Percentiles rank a stretch among this genome's conserved stretches.
Conservation (phyloP, 1,284 basidiomycete species). For the Heterobasidion irregulare region DNA sequence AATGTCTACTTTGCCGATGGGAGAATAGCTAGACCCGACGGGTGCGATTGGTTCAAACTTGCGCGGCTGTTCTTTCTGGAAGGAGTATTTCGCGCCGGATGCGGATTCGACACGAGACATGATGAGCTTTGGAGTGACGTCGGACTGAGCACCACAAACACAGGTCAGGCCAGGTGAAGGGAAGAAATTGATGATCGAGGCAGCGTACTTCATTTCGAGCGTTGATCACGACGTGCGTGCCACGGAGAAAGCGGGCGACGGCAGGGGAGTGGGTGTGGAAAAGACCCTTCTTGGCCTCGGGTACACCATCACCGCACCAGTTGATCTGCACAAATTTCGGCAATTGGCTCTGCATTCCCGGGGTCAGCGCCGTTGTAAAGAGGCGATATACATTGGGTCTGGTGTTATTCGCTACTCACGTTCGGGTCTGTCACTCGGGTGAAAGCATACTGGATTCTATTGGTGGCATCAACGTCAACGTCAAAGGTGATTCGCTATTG, state of each 20-base stretch:
- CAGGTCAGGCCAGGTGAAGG: slow-evolving; percentile 1
- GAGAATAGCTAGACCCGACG: slow-evolving; percentile 65
- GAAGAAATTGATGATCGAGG: too few relatives aligned
- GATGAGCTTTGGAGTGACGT: slow-evolving; percentile 74
- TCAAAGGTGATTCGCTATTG: not conserved
- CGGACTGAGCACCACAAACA: slow-evolving; percentile 41
- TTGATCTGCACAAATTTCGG: slow-evolving; percentile 89
- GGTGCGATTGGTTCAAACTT: slow-evolving; percentile 65
- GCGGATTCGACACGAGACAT: slow-evolving; percentile 86
- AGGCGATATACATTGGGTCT: not conserved
- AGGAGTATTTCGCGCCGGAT: slow-evolving; percentile 87
- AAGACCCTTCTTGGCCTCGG: slow-evolving; percentile 85
- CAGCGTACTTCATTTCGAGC: slow-evolving; percentile 79
- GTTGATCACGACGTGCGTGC: slow-evolving; percentile 85
- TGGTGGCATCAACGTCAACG: not conserved
- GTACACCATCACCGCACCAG: slow-evolving; percentile 96
- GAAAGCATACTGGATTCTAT: slow-evolving; percentile 92
- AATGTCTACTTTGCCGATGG: slow-evolving; percentile 66
- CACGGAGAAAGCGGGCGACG: slow-evolving; percentile 78
- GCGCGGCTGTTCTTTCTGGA: slow-evolving; percentile 59
- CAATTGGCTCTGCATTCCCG: slow-evolving; percentile 57
- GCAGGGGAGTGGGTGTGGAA: slow-evolving; percentile 85
- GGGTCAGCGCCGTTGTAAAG: not conserved
- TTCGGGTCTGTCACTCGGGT: slow-evolving; percentile 83
- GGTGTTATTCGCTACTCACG: slow-evolving; percentile 34